Evolutionary conservation across 257 asterid species (phyloP).

Genomic region (Hygrophila difformis): DNA sequence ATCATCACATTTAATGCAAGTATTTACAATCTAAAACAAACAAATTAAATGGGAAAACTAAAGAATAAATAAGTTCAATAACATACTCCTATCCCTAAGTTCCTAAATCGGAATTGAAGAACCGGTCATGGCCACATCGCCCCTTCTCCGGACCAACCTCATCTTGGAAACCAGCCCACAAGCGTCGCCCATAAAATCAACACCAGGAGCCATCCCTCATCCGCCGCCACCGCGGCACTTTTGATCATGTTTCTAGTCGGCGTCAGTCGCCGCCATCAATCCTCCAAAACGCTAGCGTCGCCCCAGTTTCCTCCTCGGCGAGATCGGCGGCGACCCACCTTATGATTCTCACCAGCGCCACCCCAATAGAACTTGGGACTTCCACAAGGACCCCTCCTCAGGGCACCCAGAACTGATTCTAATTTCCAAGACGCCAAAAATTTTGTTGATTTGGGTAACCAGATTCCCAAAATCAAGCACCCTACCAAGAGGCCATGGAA

Average conservation of each 20-base stretch:
- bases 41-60: too few species aligned
- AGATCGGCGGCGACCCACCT: slow-evolving; percentile 80
- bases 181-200: slow-evolving; percentile 17
- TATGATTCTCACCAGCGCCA: slow-evolving; percentile 57
- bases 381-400: slow-evolving; percentile 70
- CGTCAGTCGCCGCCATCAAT: slow-evolving; percentile 35
- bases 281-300: slow-evolving; percentile 94
- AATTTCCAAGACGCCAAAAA: slow-evolving; percentile 33
- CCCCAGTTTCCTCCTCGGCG: slow-evolving; percentile 94
- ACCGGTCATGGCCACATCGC: slow-evolving; percentile 19
- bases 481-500: slow-evolving; percentile 68
- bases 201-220: too few species aligned
- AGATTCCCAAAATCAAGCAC: slow-evolving; percentile 55
- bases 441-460: slow-evolving; percentile 31
- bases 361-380: slow-evolving; percentile 57
- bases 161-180: slow-evolving; percentile 27
- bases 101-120: too few species aligned
- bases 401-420: slow-evolving; percentile 24
- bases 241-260: too few species aligned
- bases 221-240: too few species aligned
- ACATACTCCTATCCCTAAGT: too few species aligned
- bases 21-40: too few species aligned
- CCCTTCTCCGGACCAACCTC: slow-evolving; percentile 34
- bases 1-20: too few species aligned
- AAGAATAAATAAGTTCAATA: too few species aligned